Conservation (phyloP, 1,284 basidiomycete species). For the Trichosporon faecale region DNA sequence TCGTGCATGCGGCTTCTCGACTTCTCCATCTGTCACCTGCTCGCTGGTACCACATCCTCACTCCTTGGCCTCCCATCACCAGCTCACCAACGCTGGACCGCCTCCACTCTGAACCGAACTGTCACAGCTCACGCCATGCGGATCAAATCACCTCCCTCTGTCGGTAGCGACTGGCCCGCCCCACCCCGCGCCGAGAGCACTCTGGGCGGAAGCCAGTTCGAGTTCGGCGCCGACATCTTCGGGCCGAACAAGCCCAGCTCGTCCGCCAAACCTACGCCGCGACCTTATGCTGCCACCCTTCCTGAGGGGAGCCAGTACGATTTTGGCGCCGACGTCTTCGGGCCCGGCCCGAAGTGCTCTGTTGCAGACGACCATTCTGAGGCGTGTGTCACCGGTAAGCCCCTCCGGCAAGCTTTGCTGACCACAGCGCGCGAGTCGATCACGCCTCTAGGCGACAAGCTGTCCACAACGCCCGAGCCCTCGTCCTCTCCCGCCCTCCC, state of each 20-base stretch:
- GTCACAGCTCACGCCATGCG: background rate
- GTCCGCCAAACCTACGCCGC: background rate
- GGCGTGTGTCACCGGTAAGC: background rate
- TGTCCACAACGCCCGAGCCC: background rate
- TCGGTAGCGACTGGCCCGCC: background rate
- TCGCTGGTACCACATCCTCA: too few species aligned
- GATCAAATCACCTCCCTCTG: background rate
- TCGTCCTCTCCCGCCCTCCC: background rate
- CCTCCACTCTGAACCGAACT: background rate
- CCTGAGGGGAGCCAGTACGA: conserved; percentile 2
- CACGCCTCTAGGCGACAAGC: background rate
- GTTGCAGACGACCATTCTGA: background rate
- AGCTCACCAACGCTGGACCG: background rate
- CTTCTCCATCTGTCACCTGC: background rate
- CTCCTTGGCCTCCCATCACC: too few species aligned
- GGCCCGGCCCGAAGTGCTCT: background rate
- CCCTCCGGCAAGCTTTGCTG: background rate
- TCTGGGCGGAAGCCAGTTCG: background rate
- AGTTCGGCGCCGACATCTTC: conserved; percentile 5
- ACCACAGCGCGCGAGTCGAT: background rate
- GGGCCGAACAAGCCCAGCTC: background rate
- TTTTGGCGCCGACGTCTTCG: background rate
- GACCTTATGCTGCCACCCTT: background rate
- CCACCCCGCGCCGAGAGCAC: background rate
- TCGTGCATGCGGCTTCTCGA: background rate